Conservation (phyloP, 2,329 filamentous ascomycete genomes). For the Ophiostoma piceae region DNA sequence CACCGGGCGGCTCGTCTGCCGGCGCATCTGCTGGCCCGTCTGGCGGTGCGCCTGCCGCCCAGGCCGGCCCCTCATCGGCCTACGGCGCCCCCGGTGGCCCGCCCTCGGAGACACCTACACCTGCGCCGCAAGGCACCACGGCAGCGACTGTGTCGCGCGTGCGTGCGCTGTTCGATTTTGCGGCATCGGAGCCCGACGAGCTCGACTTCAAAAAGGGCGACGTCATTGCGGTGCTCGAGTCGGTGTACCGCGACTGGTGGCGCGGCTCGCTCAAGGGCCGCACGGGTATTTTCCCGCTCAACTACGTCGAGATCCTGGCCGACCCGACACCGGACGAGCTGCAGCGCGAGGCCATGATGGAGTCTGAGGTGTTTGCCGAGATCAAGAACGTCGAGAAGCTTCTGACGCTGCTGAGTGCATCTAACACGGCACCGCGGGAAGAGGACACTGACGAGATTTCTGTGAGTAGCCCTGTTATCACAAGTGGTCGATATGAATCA, state of each 20-base stretch:
- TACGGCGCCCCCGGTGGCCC: conserved; percentile 34
- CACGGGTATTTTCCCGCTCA: conserved; percentile 95
- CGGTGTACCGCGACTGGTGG: conserved; percentile 99
- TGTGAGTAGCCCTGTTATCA: conserved; percentile 41
- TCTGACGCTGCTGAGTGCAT: conserved; percentile 84
- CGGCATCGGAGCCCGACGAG: conserved; percentile 88
- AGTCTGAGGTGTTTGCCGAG: conserved; percentile 63
- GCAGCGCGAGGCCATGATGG: conserved; percentile 93
- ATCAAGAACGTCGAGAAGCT: conserved; percentile 64
- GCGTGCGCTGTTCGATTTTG: conserved; percentile 88
- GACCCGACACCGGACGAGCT: conserved; percentile 93
- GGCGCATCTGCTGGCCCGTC: conserved; percentile 25
- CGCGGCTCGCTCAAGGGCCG: conserved; percentile 90
- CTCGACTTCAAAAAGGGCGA: conserved; percentile 95
- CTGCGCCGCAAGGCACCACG: conserved; percentile 67
- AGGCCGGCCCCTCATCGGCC: not conserved
- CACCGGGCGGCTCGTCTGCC: conserved; percentile 31
- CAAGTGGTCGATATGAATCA: not conserved
- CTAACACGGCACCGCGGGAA: conserved; percentile 69
- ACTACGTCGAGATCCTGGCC: conserved; percentile 95
- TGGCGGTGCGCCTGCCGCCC: conserved; percentile 21
- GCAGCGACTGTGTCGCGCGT: conserved; percentile 95
- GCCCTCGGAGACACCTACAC: conserved; percentile 32
- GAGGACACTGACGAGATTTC: conserved; percentile 98
- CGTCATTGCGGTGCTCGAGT: conserved; percentile 93